Base-by-base conservation (phyloP, 768 basidiomycete species). In the Dendrothele bispora region DNA sequence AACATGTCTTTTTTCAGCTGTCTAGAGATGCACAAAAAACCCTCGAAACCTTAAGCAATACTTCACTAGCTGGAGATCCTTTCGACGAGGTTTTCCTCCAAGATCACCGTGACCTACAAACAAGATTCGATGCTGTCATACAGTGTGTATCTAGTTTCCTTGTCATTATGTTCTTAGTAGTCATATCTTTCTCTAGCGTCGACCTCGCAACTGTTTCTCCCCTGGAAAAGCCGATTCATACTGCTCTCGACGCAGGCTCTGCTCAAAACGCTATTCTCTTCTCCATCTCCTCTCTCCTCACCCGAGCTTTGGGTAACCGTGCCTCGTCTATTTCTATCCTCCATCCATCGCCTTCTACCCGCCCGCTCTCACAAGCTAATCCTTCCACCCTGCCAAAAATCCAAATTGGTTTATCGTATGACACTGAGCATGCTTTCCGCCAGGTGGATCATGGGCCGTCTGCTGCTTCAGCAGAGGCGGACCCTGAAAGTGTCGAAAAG, bases 391-490 rank as follows among this genome's bases (percentile, higher is more conserved):
- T 78, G 0, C 63, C 77, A 20, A 62, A 68, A 3, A 61, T 94
- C 29, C 75, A 80, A 52, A 70, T 98, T 27, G 95, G 95, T 3
- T 64, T 98, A 6, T 67, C 92, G 14, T 80, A 91, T 55, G 75
- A 92, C 56, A 72, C 83, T 0, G 71, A 79, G 6, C 68, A 88
- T 50, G 91, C 92, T 2, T 83, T 84, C 54, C 83, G 91, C 7
- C 80, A 98, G 2, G 88, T 98, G 22, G 97, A 98, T 57, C 90
- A 94, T 52, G 95, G 95, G 3, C 95, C 95, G 1, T 63, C 86
- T 0, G 88, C 83, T 42, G 82, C n/a, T n/a, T n/a, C n/a, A n/a
- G n/a, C 83, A 10, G 83, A 85, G 30, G 61, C 74, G 35, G 75
- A 85, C 41, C 67, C 73, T 20, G 62, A 70, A 8, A 73, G 65